These are phyloP conservation scores for Thamnidium elegans DNA, from an alignment of 192 early-diverging fungal genomes.

Conservation along the genomic window DNA sequence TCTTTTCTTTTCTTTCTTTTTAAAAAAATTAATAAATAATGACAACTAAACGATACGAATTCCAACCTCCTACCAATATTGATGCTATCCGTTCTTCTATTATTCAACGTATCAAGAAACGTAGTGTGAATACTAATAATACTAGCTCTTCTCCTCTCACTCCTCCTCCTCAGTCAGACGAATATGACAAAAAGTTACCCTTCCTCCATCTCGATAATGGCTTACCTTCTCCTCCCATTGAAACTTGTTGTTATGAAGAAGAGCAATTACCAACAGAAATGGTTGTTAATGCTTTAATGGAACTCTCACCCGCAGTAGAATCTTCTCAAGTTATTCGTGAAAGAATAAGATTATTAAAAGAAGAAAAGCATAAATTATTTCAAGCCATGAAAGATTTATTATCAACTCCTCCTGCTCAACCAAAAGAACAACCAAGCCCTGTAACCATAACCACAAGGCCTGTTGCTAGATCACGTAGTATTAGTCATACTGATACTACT, in stretches of 20 bases:
- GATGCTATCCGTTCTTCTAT: conserved; percentile 16
- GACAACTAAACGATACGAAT: conserved; percentile 10
- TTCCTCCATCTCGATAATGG: conserved; percentile 19
- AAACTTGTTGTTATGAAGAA: conserved; percentile 9
- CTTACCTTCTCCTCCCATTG: conserved; percentile 20
- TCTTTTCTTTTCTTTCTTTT: not conserved
- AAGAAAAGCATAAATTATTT: conserved; percentile 22
- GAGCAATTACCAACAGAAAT: conserved; percentile 2
- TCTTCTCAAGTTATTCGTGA: not conserved
- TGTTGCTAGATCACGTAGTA: conserved; percentile 11
- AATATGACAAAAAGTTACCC: not conserved
- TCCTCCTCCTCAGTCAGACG: not conserved
- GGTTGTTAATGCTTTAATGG: conserved; percentile 10
- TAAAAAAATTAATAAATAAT: not conserved
- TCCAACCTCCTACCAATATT: conserved; percentile 17
- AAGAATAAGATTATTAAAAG: conserved; percentile 1
- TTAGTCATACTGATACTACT: conserved; percentile 8
- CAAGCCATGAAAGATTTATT: conserved; percentile 22
- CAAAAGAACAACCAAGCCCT: not conserved
- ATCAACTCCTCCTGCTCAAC: not conserved
- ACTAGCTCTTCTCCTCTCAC: not conserved
- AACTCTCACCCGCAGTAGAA: conserved; percentile 6
- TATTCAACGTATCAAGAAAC: conserved; percentile 14
- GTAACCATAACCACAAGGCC: not conserved
- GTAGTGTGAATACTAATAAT: not conserved